A percentile compares a stretch with the other conserved stretches of the same genome.
Evolutionary conservation across 169 alveolate genomes (phyloP).

Genomic region (Eimeria necatrix): DNA sequence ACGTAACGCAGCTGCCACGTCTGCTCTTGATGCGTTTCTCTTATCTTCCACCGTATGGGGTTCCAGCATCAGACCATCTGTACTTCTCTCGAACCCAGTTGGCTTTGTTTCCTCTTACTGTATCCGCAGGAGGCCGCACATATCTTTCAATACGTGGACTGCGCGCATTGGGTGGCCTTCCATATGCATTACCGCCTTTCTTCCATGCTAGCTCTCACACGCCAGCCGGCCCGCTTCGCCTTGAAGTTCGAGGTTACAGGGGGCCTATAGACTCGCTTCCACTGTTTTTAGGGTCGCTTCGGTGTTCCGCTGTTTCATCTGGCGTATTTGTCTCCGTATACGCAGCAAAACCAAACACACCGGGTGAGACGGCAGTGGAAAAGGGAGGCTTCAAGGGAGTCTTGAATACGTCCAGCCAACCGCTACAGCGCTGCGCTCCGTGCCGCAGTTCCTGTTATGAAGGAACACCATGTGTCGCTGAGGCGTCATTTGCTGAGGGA

Average conservation of each 20-base stretch:
- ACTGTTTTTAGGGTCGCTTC: conserved; percentile 13
- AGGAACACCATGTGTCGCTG: conserved; percentile 28
- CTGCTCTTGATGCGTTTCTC: neutral
- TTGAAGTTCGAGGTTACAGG: conserved; percentile 9
- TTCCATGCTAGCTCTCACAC: neutral
- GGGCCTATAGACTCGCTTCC: conserved; percentile 19
- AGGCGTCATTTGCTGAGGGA: neutral
- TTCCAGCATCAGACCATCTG: neutral
- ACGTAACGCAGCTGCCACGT: neutral
- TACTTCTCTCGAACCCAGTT: no score
- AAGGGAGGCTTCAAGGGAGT: conserved; percentile 11
- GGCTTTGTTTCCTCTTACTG: no score
- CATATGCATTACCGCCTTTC: neutral
- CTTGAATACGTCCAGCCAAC: neutral
- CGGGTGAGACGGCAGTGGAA: neutral
- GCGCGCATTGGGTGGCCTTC: neutral
- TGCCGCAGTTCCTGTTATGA: conserved; percentile 9
- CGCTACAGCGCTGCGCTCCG: conserved; percentile 29
- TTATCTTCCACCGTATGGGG: neutral
- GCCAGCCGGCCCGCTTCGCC: neutral
- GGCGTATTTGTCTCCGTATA: conserved; percentile 6
- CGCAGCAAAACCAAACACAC: neutral
- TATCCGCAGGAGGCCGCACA: conserved; percentile 16
- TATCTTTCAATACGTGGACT: neutral
- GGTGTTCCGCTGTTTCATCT: conserved; percentile 20